Evolutionary conservation across 306 rosid species (phyloP), one percentile per base, ranked within the genome.

Genomic region (Hippophae gyantsensis): DNA sequence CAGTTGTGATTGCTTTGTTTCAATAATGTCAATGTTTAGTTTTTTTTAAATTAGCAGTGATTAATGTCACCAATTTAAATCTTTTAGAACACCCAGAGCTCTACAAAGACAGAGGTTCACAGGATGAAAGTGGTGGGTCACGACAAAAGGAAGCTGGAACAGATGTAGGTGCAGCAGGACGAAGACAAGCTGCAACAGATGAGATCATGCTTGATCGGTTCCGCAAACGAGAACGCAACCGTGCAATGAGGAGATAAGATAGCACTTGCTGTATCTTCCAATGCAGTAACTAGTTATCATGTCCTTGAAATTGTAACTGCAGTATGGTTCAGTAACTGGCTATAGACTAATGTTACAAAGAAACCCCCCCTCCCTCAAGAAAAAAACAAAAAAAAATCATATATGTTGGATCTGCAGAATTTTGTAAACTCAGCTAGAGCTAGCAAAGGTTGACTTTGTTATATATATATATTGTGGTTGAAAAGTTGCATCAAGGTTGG

Each of bases 101-200:
- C 58, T 92, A 92, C 83, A 92, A 87, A 64, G 89, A 82, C 59
- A 83, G 72, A 80, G 82, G 65, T 65, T 46, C 64, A 48, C 95
- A 77, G 70, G 93, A 81, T 58, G 87, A 83, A 57, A 76, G 76
- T 32, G 71, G 81, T 59, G 86, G 71, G 38, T 68, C 95, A 69
- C 80, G 71, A 56, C 86, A 78, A 78, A 73, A 68, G 55, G 94
- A 87, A 25, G 43, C 79, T 11, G 48, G 73, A 75, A 57, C 72
- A 53, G 93, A 85, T 46, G 77, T 70, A 54, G 93, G 83, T 46
- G 77, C 77, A 45, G 76, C 86, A 11, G 86, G 83, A 52, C 96
- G 67, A 63, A 88, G 99, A 78, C 95, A 85, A 74, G 99, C 95
- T 62, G 99, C 96, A 64, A 88, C 99, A 11, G 96, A 92, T 72